A percentile compares a stretch with the other conserved stretches of the same genome.
phyloP scores from a whole-genome alignment of 2,329 filamentous ascomycete species.

The Hypoxylon sp. region DNA sequence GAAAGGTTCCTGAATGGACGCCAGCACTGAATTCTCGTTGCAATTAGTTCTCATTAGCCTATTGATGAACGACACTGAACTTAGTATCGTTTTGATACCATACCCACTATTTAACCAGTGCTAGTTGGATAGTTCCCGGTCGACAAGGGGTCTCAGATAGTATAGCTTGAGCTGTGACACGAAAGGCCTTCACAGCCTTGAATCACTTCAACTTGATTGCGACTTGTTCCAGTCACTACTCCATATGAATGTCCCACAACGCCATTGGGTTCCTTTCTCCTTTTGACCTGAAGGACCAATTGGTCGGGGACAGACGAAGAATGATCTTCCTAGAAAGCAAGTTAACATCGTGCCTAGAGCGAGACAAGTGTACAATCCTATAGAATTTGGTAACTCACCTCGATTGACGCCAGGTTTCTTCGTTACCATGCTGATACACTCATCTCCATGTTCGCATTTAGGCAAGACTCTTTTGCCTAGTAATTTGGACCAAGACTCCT shows the following conservation, averaged over 20 bases:
- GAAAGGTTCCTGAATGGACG: not conserved
- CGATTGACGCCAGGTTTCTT: slow-evolving; percentile 91
- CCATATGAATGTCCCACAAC: slow-evolving; percentile 87
- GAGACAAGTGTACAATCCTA: slow-evolving; percentile 7
- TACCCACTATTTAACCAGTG: too few relatives aligned
- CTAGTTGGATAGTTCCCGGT: too few relatives aligned
- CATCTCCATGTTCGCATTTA: slow-evolving; percentile 88
- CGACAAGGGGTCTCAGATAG: too few relatives aligned
- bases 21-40: not conserved
- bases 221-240: slow-evolving; percentile 70
- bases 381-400: slow-evolving; percentile 63
- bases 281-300: slow-evolving; percentile 88
- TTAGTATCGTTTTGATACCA: too few relatives aligned
- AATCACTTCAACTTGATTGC: slow-evolving; percentile 17
- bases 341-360: slow-evolving; percentile 19
- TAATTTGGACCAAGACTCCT: slow-evolving; percentile 88
- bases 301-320: slow-evolving; percentile 78
- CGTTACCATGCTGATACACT: slow-evolving; percentile 85
- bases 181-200: not conserved
- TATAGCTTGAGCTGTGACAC: not conserved
- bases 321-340: slow-evolving; percentile 66
- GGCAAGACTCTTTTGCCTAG: slow-evolving; percentile 82
- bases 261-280: slow-evolving; percentile 87
- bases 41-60: not conserved
- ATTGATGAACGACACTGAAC: not conserved